Percentiles rank a stretch among this genome's conserved stretches.
Conservation (phyloP, 1,284 basidiomycete genomes). For the Porogramme epimiltina region DNA sequence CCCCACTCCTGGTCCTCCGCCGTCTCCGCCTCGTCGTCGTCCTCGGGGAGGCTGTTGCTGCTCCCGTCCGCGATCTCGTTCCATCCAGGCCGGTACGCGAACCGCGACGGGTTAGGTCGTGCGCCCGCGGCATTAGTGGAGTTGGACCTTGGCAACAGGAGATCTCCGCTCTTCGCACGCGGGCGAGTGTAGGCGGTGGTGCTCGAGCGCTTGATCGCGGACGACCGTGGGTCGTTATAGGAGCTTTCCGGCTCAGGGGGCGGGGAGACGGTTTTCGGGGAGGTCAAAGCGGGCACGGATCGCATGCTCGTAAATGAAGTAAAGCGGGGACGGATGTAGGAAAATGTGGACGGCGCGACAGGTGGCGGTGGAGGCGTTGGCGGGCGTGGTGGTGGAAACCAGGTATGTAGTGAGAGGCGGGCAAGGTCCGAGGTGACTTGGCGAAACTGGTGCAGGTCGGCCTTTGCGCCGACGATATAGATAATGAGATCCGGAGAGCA, state of each 20-base stretch:
- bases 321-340: slow-evolving; percentile 84
- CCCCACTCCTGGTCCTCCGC: slow-evolving; percentile 75
- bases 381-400: slow-evolving; percentile 78
- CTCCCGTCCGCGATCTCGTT: slow-evolving; percentile 58
- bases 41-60: slow-evolving; percentile 68
- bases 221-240: slow-evolving; percentile 29
- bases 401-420: slow-evolving; percentile 76
- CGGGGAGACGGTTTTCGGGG: slow-evolving; percentile 25
- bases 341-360: slow-evolving; percentile 67
- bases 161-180: slow-evolving; percentile 34
- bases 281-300: slow-evolving; percentile 37
- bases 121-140: slow-evolving; percentile 24
- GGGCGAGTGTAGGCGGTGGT: slow-evolving; percentile 34
- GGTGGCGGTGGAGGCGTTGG: slow-evolving; percentile 59
- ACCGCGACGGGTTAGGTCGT: slow-evolving; percentile 45
- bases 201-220: slow-evolving; percentile 34
- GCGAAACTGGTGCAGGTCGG: slow-evolving; percentile 71
- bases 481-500: slow-evolving; percentile 84
- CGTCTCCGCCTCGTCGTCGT: slow-evolving; percentile 54
- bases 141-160: slow-evolving; percentile 32
- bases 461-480: slow-evolving; percentile 90
- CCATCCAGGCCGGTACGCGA: slow-evolving; percentile 50
- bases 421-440: slow-evolving; percentile 82
- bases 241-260: slow-evolving; percentile 26
- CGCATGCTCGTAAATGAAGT: slow-evolving; percentile 79